These are phyloP conservation scores for Penicillium griseofulvum DNA, from an alignment of 2,329 filamentous ascomycete genomes.

Conservation along the genomic window DNA sequence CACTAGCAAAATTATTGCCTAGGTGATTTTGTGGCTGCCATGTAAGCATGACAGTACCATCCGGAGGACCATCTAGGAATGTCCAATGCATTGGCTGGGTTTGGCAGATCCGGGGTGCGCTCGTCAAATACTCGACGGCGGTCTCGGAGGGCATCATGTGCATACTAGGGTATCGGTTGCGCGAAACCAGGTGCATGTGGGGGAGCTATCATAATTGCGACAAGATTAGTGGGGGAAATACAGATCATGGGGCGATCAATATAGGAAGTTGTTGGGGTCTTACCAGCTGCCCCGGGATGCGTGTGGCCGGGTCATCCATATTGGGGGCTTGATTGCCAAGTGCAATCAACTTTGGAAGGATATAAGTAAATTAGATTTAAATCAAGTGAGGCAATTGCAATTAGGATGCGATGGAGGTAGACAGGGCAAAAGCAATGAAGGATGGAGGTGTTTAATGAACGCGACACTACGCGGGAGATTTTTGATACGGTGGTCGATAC, in stretches of 20 bases:
- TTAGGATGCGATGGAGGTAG: conserved; percentile 13
- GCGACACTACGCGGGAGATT: conserved; percentile 39
- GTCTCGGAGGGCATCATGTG: conserved; percentile 70
- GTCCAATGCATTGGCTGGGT: conserved; percentile 89
- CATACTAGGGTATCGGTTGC: conserved; percentile 73
- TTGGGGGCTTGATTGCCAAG: conserved; percentile 24
- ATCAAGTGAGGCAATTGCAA: conserved; percentile 12
- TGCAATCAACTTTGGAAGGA: not conserved
- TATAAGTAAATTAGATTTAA: not conserved
- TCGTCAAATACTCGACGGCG: conserved; percentile 78
- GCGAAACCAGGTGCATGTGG: conserved; percentile 87
- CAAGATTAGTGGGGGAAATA: conserved; percentile 11
- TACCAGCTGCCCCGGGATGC: conserved; percentile 48
- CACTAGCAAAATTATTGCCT: conserved; percentile 74
- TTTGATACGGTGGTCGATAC: conserved; percentile 23
- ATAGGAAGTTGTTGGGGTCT: conserved; percentile 18
- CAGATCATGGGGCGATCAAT: not conserved
- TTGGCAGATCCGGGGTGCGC: conserved; percentile 80
- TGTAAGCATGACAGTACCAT: conserved; percentile 78
- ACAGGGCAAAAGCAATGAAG: not conserved
- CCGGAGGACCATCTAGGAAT: conserved; percentile 76
- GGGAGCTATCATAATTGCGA: conserved; percentile 58
- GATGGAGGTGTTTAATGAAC: conserved; percentile 2
- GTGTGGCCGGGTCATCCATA: conserved; percentile 49
- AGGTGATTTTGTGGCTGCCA: conserved; percentile 80